A percentile compares a stretch with the other conserved stretches of the same genome.
Evolutionary conservation across 768 basidiomycete species (phyloP).

Genomic region (Harrya chromipes): DNA sequence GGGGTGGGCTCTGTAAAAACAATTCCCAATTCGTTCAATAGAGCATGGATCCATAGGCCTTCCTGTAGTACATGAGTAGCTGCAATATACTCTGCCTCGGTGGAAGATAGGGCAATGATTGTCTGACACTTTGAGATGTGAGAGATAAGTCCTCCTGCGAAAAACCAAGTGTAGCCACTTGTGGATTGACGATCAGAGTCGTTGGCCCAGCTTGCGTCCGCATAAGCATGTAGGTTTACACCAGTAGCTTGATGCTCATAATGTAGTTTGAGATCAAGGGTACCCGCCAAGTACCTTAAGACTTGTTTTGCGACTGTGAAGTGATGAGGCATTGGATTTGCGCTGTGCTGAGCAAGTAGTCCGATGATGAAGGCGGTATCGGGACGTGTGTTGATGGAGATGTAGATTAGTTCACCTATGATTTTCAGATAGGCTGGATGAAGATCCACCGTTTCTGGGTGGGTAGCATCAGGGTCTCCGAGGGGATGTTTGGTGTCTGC

Average conservation of each 20-base stretch:
- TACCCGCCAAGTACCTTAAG: conserved; percentile 25
- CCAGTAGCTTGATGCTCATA: background rate
- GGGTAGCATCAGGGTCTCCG: background rate
- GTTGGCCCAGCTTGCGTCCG: conserved; percentile 27
- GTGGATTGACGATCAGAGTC: conserved; percentile 22
- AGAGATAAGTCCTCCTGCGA: conserved; percentile 20
- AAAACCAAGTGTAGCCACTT: conserved; percentile 28
- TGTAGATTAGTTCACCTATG: conserved; percentile 4
- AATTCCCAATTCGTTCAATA: background rate
- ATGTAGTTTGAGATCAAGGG: background rate
- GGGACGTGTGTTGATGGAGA: conserved; percentile 32
- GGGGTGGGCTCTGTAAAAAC: background rate
- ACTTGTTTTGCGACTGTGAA: conserved; percentile 16
- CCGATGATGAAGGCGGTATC: conserved; percentile 34
- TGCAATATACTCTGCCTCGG: background rate
- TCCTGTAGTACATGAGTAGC: background rate
- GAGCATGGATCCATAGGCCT: background rate
- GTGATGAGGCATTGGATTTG: conserved; percentile 17
- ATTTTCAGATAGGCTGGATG: background rate
- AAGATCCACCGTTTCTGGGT: background rate
- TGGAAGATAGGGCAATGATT: background rate
- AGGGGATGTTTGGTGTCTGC: background rate
- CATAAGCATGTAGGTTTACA: conserved; percentile 6
- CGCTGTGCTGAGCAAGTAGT: conserved; percentile 29
- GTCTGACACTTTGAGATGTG: conserved; percentile 32